Base-by-base conservation (phyloP, 345 rosid species). In the Syzygium aromaticum region DNA sequence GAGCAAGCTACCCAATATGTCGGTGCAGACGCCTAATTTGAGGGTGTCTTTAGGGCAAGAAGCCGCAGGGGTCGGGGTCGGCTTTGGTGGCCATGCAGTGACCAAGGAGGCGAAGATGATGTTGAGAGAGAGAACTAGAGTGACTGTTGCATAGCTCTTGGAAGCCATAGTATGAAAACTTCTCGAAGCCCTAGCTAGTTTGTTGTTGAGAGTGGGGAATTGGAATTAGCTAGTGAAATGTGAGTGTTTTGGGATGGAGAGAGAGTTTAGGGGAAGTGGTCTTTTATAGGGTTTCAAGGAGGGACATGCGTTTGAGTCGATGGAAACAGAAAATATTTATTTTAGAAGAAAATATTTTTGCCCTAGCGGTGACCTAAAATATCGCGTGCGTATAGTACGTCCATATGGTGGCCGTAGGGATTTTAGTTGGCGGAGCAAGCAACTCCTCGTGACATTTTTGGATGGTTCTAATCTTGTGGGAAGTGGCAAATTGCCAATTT, bases 21-120 rank as follows among this genome's bases (percentile, higher is more conserved):
- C 91, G 25, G 93, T 90, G 86, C 95, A 95, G 40, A 94, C 90
- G 11, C 94, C 94, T 11, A 95, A 89, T 86, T 92, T 91, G 22
- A 93, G 86, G 84, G 94, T 87, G 89, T 95, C 94, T 87, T 86
- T 92, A 12, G 96, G 96, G 93, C 96, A 95, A 84, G 61, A 46
- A 33, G 25, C 49, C 17, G 7, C 5, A n/a, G 92, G 90, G 88
- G 86, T 52, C 3, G 93, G 91, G 84, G 56, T 92, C 2, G 92
- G 83, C 12, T 16, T 67, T 49, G 89, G 92, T 84, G 86, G 87
- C 87, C 93, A 92, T 54, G 95, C 91, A 73, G 88, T 91, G 17
- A 84, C 94, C 52, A 88, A 27, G 57, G 91, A 87, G 77, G 92
- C 90, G 43, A 90, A 88, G 57, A 91, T n/a, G 85, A 90, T 86